Evolutionary conservation across 176 grass and related monocot genomes (phyloP).

Genomic region (Oryza nivara): DNA sequence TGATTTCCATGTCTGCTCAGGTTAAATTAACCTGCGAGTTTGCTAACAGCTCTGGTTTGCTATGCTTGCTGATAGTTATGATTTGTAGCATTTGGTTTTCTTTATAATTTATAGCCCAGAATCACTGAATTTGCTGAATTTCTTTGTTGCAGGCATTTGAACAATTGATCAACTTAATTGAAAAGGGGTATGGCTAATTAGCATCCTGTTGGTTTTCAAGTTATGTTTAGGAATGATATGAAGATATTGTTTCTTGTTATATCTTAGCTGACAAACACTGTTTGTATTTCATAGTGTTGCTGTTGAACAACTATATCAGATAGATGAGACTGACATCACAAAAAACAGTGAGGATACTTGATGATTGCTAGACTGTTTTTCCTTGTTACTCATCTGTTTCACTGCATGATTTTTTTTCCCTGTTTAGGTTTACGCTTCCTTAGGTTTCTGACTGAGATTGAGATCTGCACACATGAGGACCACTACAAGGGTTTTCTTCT

Average conservation of each 20-base stretch:
- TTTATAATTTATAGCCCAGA: slow-evolving; percentile 10
- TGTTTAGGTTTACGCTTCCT: slow-evolving; percentile 10
- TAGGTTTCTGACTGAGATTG: slow-evolving; percentile 29
- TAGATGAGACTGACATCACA: neutral
- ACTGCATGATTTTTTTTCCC: neutral
- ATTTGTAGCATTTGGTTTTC: slow-evolving; percentile 18
- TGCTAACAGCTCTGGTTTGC: neutral
- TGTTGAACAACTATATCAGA: neutral
- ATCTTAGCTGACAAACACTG: neutral
- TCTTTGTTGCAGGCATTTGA: slow-evolving; percentile 21
- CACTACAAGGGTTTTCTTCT: neutral
- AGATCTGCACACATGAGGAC: neutral
- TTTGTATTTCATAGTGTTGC: neutral
- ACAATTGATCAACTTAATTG: neutral
- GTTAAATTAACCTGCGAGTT: neutral
- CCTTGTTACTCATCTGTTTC: neutral
- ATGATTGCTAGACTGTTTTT: neutral
- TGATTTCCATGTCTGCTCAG: neutral
- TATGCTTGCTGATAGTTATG: neutral
- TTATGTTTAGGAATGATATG: slow-evolving; percentile 1
- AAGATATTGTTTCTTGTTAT: neutral
- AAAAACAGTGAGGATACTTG: neutral
- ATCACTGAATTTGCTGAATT: neutral
- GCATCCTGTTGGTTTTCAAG: neutral
- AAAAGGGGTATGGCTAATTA: slow-evolving; percentile 15